These are phyloP conservation scores for Pisolithus albus DNA, from an alignment of 768 basidiomycete genomes.

Conservation along the genomic window DNA sequence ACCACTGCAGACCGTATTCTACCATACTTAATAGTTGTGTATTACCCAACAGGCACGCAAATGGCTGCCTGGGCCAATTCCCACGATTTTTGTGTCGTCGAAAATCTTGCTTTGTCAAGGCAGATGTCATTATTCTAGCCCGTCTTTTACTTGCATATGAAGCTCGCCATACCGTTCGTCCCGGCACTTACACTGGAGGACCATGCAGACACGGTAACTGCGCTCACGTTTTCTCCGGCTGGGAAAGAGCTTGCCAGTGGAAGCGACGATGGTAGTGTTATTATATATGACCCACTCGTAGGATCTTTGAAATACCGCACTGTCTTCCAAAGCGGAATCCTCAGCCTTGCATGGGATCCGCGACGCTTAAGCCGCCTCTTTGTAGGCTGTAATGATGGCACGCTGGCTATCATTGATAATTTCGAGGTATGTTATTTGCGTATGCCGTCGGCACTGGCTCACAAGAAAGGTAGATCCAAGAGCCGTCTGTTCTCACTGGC, in stretches of 20 bases:
- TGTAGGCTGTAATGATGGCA: slow-evolving; percentile 3
- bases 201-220: not conserved
- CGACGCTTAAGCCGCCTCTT: not conserved
- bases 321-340: not conserved
- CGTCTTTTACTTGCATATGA: no score
- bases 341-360: slow-evolving; percentile 2
- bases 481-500: slow-evolving; percentile 2
- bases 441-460: not conserved
- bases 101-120: no score
- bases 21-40: not conserved
- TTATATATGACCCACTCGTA: slow-evolving; percentile 1
- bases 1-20: not conserved
- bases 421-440: not conserved
- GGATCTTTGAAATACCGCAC: not conserved
- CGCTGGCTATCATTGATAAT: not conserved
- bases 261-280: slow-evolving; percentile 1
- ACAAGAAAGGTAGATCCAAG: not conserved
- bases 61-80: no score
- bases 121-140: no score
- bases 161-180: not conserved
- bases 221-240: slow-evolving; percentile 1
- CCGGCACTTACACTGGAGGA: not conserved
- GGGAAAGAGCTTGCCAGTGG: slow-evolving; percentile 1
- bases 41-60: no score
- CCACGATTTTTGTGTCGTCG: no score